phyloP scores from a whole-genome alignment of 306 rosid species.

The Dryas drummondii region DNA sequence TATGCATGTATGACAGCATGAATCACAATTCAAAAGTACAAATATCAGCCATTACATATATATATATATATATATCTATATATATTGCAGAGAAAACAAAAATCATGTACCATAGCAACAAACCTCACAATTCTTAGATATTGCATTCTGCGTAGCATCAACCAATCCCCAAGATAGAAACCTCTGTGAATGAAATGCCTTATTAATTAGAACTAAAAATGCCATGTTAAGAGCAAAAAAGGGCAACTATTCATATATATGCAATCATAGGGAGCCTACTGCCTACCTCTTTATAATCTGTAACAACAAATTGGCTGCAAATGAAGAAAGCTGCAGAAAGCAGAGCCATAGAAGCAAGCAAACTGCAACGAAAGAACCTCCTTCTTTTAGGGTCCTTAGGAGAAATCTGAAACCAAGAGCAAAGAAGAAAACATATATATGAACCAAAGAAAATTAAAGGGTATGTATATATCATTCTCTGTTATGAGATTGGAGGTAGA shows the following conservation, averaged over 20 bases:
- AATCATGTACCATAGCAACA: background rate
- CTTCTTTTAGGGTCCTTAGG: constrained; percentile 6
- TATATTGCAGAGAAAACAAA: background rate
- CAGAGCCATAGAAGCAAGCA: constrained; percentile 18
- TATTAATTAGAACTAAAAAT: background rate
- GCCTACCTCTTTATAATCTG: constrained; percentile 37
- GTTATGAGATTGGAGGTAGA: background rate
- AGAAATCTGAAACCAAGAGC: constrained; percentile 12
- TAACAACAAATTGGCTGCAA: constrained; percentile 28
- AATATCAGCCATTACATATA: background rate
- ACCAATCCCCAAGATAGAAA: constrained; percentile 20
- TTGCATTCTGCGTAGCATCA: constrained; percentile 23
- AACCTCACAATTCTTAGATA: constrained; percentile 26
- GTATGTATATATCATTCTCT: background rate
- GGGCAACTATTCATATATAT: background rate
- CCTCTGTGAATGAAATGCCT: constrained; percentile 18
- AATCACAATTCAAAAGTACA: background rate
- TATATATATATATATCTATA: background rate
- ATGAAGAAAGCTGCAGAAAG: constrained; percentile 32
- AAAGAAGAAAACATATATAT: background rate
- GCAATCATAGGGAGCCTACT: background rate
- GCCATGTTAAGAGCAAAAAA: background rate
- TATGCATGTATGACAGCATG: background rate
- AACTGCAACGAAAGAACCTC: constrained; percentile 17
- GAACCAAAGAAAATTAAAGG: background rate